These are phyloP conservation scores for Marchantia paleacea DNA, from an alignment of 225 moss, liverwort and hornwort genomes.

Conservation along the genomic window DNA sequence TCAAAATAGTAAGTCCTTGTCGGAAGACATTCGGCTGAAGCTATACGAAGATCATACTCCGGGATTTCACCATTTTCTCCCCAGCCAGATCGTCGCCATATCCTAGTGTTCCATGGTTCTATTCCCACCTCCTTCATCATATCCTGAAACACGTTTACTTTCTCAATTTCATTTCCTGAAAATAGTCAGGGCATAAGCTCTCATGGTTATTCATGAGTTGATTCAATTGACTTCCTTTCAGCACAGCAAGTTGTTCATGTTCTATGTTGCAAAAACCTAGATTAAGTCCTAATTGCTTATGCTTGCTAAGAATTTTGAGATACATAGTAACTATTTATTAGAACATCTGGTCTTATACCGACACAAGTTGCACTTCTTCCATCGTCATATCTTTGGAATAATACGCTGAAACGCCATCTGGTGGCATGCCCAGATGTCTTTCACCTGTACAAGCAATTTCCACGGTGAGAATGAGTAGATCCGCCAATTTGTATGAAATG, in stretches of 20 bases:
- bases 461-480: too few relatives aligned
- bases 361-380: slow-evolving; percentile 51
- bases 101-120: slow-evolving; percentile 71
- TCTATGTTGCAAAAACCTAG: too few relatives aligned
- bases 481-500: too few relatives aligned
- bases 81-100: slow-evolving; percentile 40
- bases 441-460: slow-evolving; percentile 31
- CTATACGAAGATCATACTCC: slow-evolving; percentile 53
- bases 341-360: slow-evolving; percentile 6
- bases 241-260: too few relatives aligned
- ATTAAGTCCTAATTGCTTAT: too few relatives aligned
- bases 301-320: too few relatives aligned
- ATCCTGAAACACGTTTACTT: slow-evolving; percentile 31
- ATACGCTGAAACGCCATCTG: slow-evolving; percentile 52
- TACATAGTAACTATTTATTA: not conserved
- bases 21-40: slow-evolving; percentile 47
- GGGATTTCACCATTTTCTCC: slow-evolving; percentile 38
- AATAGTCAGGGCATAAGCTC: too few relatives aligned
- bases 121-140: slow-evolving; percentile 57
- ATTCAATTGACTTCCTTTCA: too few relatives aligned
- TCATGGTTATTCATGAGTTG: too few relatives aligned
- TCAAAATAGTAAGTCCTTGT: slow-evolving; percentile 37
- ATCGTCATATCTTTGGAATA: slow-evolving; percentile 48
- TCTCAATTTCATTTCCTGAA: too few relatives aligned
- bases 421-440: slow-evolving; percentile 52